phyloP scores from a whole-genome alignment of 148 eudicot genomes.

The Rhododendron ferrugineum region DNA sequence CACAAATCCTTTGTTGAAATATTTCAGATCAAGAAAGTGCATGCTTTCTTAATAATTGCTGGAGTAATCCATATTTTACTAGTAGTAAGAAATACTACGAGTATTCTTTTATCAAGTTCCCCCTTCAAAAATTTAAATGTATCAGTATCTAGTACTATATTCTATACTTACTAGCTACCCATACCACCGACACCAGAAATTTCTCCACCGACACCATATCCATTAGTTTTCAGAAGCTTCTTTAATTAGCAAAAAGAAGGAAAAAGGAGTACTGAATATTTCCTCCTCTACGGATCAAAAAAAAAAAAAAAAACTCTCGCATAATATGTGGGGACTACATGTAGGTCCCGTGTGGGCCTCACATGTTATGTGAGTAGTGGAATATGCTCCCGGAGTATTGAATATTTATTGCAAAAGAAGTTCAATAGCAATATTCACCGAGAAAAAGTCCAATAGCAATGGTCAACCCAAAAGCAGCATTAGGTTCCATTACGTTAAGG shows the following conservation, averaged over 20 bases:
- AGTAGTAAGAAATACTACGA: too few species aligned
- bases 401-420: too few species aligned
- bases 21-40: background rate
- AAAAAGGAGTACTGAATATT: too few species aligned
- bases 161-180: background rate
- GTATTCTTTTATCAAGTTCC: background rate
- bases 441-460: conserved; percentile 47
- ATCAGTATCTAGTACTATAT: background rate
- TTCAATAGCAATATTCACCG: too few species aligned
- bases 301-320: too few species aligned
- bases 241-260: conserved; percentile 17
- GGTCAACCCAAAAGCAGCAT: conserved; percentile 70
- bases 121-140: background rate
- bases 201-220: background rate
- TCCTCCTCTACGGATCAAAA: too few species aligned
- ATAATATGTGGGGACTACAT: too few species aligned
- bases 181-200: background rate
- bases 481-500: too few species aligned
- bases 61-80: background rate
- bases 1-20: background rate
- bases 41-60: background rate
- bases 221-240: background rate
- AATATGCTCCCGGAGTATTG: too few species aligned
- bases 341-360: too few species aligned
- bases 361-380: too few species aligned